Conservation (phyloP, 192 early-diverging fungal species). For the Coemansia sp. region DNA sequence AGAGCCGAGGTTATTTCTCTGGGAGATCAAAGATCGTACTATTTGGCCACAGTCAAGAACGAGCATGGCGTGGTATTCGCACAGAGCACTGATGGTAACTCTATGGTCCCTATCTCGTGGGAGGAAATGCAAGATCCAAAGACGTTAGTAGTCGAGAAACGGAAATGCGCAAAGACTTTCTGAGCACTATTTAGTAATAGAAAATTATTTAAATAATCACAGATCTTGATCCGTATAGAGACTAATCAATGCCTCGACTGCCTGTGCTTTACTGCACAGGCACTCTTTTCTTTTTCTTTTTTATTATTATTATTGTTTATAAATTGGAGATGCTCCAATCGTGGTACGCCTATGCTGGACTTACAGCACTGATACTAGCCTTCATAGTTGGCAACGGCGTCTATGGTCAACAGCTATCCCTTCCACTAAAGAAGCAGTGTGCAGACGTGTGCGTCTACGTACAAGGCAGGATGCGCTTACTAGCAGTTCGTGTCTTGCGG, state of each 20-base stretch:
- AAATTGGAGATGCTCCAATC: constrained; percentile 10
- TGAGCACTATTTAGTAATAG: background rate
- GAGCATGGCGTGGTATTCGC: constrained; percentile 95
- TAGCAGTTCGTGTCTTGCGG: constrained; percentile 43
- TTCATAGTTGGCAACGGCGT: constrained; percentile 27
- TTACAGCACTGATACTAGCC: background rate
- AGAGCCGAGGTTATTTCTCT: constrained; percentile 86
- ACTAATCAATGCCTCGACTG: background rate
- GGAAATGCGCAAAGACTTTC: constrained; percentile 95
- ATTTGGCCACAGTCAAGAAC: constrained; percentile 90
- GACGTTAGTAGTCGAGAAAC: constrained; percentile 79
- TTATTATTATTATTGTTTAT: background rate
- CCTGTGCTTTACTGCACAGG: background rate
- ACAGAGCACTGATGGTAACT: constrained; percentile 77
- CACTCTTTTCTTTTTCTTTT: background rate
- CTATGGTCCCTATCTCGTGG: constrained; percentile 96
- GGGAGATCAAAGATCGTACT: constrained; percentile 91
- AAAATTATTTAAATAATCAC: background rate
- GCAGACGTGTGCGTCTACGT: background rate
- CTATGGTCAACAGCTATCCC: background rate
- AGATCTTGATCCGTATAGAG: background rate
- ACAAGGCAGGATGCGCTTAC: background rate
- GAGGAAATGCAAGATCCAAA: constrained; percentile 98
- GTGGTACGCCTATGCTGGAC: background rate
- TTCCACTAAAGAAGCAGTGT: constrained; percentile 26